Conservation (phyloP, 495 filamentous ascomycete genomes). For the Pyrenula massariospora region DNA sequence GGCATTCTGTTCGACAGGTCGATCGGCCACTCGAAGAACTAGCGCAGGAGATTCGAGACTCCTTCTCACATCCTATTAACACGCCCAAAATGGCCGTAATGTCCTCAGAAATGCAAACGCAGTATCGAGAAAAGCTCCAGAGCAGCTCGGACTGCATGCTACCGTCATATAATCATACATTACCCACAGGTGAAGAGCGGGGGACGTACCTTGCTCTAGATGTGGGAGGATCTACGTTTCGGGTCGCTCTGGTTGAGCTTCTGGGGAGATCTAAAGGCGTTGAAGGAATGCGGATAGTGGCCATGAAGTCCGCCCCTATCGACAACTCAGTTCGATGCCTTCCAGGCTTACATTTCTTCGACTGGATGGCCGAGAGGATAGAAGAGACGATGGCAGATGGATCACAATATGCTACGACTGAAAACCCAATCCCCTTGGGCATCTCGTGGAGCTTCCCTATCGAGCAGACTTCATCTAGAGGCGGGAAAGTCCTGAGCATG, state of each 20-base stretch:
- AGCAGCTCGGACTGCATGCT: constrained; percentile 50
- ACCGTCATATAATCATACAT: constrained; percentile 50
- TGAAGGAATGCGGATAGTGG: constrained; percentile 37
- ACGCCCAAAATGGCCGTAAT: constrained; percentile 35
- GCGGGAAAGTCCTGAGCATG: constrained; percentile 48
- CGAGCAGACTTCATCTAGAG: constrained; percentile 48
- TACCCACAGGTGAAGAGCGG: constrained; percentile 47
- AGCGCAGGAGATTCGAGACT: constrained; percentile 33
- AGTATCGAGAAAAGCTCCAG: constrained; percentile 41
- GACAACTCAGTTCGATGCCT: constrained; percentile 40
- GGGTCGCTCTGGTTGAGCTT: constrained; percentile 49
- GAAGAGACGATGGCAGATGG: constrained; percentile 37
- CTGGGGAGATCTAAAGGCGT: constrained; percentile 23
- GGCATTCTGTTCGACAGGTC: constrained; percentile 20
- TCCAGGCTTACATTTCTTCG: constrained; percentile 47
- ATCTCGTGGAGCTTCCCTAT: constrained; percentile 62
- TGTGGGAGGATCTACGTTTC: constrained; percentile 57
- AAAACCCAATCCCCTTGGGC: constrained; percentile 39
- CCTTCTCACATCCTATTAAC: constrained; percentile 32
- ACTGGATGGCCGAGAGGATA: constrained; percentile 56
- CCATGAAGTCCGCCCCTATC: constrained; percentile 37
- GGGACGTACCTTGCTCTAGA: constrained; percentile 53
- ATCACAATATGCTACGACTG: constrained; percentile 23
- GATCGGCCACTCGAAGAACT: constrained; percentile 39
- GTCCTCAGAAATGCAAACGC: constrained; percentile 46